Conservation (phyloP, 192 early-diverging fungal genomes). For the Backusella circina region DNA sequence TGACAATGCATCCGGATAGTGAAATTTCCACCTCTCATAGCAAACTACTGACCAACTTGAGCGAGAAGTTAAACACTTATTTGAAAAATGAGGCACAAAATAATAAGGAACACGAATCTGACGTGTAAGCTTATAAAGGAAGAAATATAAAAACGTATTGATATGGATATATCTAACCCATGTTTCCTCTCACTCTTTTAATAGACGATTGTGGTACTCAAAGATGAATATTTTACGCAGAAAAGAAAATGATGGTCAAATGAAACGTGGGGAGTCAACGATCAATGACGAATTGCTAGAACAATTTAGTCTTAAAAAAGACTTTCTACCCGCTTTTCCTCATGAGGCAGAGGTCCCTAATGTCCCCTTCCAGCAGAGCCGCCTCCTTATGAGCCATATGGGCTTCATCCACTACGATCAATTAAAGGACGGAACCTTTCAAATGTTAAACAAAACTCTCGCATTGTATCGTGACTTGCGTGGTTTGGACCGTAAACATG, state of each 20-base stretch:
- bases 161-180: not conserved
- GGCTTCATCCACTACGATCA: conserved; percentile 73
- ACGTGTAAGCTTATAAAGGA: conserved; percentile 13
- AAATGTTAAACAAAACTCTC: conserved; percentile 62
- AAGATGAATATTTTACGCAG: conserved; percentile 17
- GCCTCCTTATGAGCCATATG: conserved; percentile 75
- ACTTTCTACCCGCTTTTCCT: conserved; percentile 46
- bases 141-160: too few species aligned
- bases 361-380: conserved; percentile 58
- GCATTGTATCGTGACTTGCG: conserved; percentile 69
- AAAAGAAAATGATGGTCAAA: not conserved
- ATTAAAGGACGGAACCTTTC: conserved; percentile 66
- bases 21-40: conserved; percentile 10
- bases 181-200: not conserved
- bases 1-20: conserved; percentile 29
- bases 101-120: conserved; percentile 14
- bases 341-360: conserved; percentile 44
- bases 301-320: conserved; percentile 45
- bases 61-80: conserved; percentile 45
- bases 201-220: conserved; percentile 23
- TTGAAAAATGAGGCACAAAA: conserved; percentile 40
- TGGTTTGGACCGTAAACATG: conserved; percentile 76
- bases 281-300: conserved; percentile 17
- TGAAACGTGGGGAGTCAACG: conserved; percentile 4
- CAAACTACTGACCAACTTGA: conserved; percentile 18